Percentiles rank a stretch among this genome's conserved stretches.
These are phyloP conservation scores for Austroboletus niveus DNA, from an alignment of 1,284 basidiomycete genomes.

Conservation along the genomic window DNA sequence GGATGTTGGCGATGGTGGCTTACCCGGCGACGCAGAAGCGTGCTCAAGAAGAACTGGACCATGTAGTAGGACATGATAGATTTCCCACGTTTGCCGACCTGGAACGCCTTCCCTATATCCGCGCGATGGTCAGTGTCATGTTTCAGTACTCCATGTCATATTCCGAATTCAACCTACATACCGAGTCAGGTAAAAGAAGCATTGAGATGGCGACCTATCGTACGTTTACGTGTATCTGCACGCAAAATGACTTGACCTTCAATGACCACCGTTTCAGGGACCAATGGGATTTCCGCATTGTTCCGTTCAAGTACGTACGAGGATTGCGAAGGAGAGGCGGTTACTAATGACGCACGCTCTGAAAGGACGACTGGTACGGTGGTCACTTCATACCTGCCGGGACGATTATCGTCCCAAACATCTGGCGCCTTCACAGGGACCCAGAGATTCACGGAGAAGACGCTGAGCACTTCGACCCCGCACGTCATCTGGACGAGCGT, in stretches of 20 bases:
- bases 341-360: neutral
- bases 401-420: slow-evolving; percentile 12
- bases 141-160: no score
- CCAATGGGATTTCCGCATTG: slow-evolving; percentile 6
- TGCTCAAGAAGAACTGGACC: slow-evolving; percentile 40
- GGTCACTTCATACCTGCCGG: slow-evolving; percentile 19
- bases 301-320: slow-evolving; percentile 2
- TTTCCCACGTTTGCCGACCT: slow-evolving; percentile 5
- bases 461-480: slow-evolving; percentile 8
- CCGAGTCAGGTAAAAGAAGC: slow-evolving; percentile 4
- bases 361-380: slow-evolving; percentile 14
- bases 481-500: slow-evolving; percentile 2
- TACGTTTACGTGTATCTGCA: neutral
- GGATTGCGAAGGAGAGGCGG: no score
- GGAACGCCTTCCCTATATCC: slow-evolving; percentile 8
- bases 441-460: slow-evolving; percentile 11
- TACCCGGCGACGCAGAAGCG: slow-evolving; percentile 37
- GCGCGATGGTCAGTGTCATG: slow-evolving; percentile 6
- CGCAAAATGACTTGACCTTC: neutral
- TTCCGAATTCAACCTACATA: neutral
- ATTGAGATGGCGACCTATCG: slow-evolving; percentile 9
- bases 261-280: neutral
- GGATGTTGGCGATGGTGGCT: slow-evolving; percentile 39
- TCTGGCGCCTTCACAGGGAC: slow-evolving; percentile 16
- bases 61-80: slow-evolving; percentile 29